Percentiles rank a stretch among this genome's conserved stretches.
phyloP scores from a whole-genome alignment of 169 alveolate species.

The Plasmodium vinckei region DNA sequence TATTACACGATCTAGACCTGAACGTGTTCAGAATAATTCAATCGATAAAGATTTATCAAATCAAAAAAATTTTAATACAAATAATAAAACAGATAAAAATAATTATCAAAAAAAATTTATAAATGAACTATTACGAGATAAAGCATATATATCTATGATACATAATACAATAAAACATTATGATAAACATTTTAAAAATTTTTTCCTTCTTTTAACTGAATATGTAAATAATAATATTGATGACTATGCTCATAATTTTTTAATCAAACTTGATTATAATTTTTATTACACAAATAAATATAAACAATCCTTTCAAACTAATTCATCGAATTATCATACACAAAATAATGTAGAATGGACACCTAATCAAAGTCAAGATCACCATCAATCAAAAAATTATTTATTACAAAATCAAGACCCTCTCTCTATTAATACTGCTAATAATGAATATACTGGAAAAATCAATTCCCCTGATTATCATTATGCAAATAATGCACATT shows the following conservation, averaged over 20 bases:
- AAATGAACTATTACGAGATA: constrained; percentile 53
- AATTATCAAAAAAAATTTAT: constrained; percentile 50
- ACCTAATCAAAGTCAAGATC: too few species aligned
- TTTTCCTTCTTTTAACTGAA: constrained; percentile 49
- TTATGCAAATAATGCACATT: too few species aligned
- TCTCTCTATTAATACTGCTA: too few species aligned
- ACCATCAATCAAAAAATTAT: too few species aligned
- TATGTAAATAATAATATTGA: constrained; percentile 74
- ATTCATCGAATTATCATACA: neutral
- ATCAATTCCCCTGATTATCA: too few species aligned
- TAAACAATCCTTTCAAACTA: neutral
- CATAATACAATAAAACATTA: constrained; percentile 73
- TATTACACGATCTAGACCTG: neutral
- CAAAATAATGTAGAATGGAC: neutral
- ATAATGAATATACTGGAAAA: too few species aligned
- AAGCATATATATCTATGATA: constrained; percentile 74
- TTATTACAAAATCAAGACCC: too few species aligned
- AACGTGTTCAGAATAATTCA: constrained; percentile 1
- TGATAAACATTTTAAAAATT: constrained; percentile 62
- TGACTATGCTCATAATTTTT: constrained; percentile 76
- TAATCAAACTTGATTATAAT: constrained; percentile 65
- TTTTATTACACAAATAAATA: constrained; percentile 70
- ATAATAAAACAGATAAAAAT: constrained; percentile 17
- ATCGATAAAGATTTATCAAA: neutral
- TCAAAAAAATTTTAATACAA: neutral